Evolutionary conservation across 176 grass and related monocot species (phyloP).

Genomic region (Hsuehochloa calcarea): DNA sequence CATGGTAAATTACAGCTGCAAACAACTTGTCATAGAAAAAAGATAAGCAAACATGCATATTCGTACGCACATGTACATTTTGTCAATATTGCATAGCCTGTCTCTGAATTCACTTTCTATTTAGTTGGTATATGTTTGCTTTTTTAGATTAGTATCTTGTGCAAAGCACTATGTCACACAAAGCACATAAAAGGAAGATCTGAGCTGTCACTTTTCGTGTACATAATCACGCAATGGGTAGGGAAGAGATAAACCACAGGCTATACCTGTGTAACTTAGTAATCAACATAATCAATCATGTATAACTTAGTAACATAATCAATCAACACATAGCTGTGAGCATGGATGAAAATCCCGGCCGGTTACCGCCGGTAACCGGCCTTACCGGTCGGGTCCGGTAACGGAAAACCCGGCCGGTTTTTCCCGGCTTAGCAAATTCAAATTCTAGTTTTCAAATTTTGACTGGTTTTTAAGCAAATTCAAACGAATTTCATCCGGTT

Average conservation of each 20-base stretch:
- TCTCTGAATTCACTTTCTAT: neutral
- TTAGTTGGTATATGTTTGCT: neutral
- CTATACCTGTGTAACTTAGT: neutral
- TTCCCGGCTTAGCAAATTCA: no score
- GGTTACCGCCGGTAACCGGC: no score
- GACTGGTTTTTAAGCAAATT: no score
- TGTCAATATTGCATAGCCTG: neutral
- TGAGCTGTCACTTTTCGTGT: neutral
- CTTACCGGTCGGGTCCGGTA: no score
- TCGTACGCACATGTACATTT: neutral
- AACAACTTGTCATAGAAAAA: neutral
- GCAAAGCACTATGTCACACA: neutral
- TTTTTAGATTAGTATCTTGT: neutral
- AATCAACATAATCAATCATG: neutral
- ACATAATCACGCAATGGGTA: neutral
- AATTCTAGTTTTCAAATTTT: no score
- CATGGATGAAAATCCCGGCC: no score
- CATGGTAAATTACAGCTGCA: conserved; percentile 21
- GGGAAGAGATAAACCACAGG: neutral
- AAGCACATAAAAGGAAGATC: neutral
- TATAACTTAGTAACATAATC: conserved; percentile 1
- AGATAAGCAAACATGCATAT: neutral
- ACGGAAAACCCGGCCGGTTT: no score
- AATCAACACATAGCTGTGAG: neutral
- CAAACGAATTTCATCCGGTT: no score